Conservation (phyloP, 1,284 basidiomycete species). For the Chalciporus sp. region DNA sequence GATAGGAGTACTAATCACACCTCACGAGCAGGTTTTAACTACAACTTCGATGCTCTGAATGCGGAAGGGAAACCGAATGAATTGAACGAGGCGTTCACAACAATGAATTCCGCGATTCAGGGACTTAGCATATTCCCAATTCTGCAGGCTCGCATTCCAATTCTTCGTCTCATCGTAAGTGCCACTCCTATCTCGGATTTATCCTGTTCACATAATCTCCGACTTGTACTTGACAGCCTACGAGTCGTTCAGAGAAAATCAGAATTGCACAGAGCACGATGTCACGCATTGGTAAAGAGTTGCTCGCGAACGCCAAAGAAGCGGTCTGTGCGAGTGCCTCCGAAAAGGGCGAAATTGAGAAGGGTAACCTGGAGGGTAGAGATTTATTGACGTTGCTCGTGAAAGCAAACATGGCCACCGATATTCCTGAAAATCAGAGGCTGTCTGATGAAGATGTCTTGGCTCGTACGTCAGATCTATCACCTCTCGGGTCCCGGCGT, state of each 20-base stretch:
- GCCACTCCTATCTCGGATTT: neutral
- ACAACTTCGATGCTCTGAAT: conserved; percentile 59
- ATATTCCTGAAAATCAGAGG: conserved; percentile 56
- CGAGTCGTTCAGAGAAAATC: conserved; percentile 11
- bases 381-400: conserved; percentile 62
- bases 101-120: conserved; percentile 38
- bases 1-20: too few relatives aligned
- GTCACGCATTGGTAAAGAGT: conserved; percentile 43
- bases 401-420: conserved; percentile 64
- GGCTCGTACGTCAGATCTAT: conserved; percentile 54
- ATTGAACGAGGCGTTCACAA: conserved; percentile 33
- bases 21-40: conserved; percentile 34
- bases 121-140: conserved; percentile 31
- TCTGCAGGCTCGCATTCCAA: conserved; percentile 42
- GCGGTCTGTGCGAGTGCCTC: conserved; percentile 30
- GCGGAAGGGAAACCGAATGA: conserved; percentile 35
- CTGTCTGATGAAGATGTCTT: conserved; percentile 76
- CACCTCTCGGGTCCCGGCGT: neutral
- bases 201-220: neutral
- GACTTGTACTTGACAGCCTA: conserved; percentile 14
- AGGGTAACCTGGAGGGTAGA: conserved; percentile 36
- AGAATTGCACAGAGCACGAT: conserved; percentile 27
- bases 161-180: conserved; percentile 46
- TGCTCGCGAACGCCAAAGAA: conserved; percentile 49
- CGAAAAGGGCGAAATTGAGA: conserved; percentile 30